Percentiles rank a stretch among this genome's conserved stretches.
These are phyloP conservation scores for Blastobotrys serpentis DNA, from an alignment of 1,139 yeast species.

Conservation along the genomic window DNA sequence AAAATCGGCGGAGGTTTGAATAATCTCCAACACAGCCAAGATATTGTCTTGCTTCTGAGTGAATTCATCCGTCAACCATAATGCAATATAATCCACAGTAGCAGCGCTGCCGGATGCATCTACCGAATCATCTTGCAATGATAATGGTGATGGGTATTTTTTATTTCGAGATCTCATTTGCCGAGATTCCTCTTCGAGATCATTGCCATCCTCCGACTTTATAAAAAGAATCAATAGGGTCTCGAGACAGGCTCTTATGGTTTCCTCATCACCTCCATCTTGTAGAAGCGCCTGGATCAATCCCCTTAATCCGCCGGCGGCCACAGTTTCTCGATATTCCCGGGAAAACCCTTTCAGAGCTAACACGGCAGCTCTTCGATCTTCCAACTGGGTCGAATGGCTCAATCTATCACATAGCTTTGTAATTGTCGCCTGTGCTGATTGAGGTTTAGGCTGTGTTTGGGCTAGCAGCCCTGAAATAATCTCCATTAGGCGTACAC, in stretches of 20 bases:
- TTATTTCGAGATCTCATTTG: conserved; percentile 35
- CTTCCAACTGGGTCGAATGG: conserved; percentile 79
- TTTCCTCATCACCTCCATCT: conserved; percentile 66
- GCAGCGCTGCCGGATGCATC: conserved; percentile 41
- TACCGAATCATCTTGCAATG: conserved; percentile 35
- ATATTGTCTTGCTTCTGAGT: conserved; percentile 61
- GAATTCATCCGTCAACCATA: conserved; percentile 94
- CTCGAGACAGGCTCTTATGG: conserved; percentile 82
- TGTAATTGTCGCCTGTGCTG: conserved; percentile 84
- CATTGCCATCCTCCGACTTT: conserved; percentile 41
- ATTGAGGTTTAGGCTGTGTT: conserved; percentile 54
- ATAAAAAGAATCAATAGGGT: conserved; percentile 79
- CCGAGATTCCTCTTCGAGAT: conserved; percentile 37
- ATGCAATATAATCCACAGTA: conserved; percentile 57
- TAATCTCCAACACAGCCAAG: conserved; percentile 54
- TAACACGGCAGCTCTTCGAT: conserved; percentile 86
- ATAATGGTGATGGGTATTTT: conserved; percentile 44
- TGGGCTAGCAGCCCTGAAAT: conserved; percentile 48
- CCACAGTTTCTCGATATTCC: conserved; percentile 85
- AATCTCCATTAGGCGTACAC: conserved; percentile 36
- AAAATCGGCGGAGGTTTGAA: conserved; percentile 58
- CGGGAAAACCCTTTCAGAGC: conserved; percentile 88
- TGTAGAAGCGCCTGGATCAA: conserved; percentile 63
- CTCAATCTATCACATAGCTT: conserved; percentile 84
- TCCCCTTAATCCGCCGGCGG: conserved; percentile 82